Conservation (phyloP, 1,284 basidiomycete genomes). For the Ustilago nuda region DNA sequence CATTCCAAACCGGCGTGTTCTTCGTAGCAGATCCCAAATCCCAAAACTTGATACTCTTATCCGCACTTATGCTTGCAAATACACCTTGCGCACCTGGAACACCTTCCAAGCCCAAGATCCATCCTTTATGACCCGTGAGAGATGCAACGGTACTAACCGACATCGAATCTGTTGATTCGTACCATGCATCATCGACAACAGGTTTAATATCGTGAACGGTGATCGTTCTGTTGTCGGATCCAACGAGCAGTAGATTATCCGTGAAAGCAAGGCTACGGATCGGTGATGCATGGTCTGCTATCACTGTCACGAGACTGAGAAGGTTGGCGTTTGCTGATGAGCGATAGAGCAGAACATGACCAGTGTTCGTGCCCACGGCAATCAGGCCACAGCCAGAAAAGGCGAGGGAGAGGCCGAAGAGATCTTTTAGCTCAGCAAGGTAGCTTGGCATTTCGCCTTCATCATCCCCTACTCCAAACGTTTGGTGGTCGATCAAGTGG, state of each 20-base stretch:
- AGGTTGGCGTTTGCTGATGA: background rate
- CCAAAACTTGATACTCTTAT: slow-evolving; percentile 51
- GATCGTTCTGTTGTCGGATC: slow-evolving; percentile 41
- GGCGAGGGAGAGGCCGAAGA: slow-evolving; percentile 38
- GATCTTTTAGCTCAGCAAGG: slow-evolving; percentile 17
- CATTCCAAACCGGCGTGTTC: slow-evolving; percentile 41
- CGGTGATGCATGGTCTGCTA: slow-evolving; percentile 39
- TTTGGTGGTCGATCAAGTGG: slow-evolving; percentile 15
- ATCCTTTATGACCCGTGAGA: slow-evolving; percentile 36
- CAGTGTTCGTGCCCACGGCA: slow-evolving; percentile 27
- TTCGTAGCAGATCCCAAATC: slow-evolving; percentile 32
- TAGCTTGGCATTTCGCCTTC: slow-evolving; percentile 4
- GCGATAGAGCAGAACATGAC: slow-evolving; percentile 36
- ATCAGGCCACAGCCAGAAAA: slow-evolving; percentile 16
- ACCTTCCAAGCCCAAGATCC: slow-evolving; percentile 17
- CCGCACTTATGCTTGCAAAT: slow-evolving; percentile 38
- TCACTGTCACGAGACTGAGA: slow-evolving; percentile 10
- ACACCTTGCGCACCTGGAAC: slow-evolving; percentile 2
- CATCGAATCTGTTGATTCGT: background rate
- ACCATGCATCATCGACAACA: slow-evolving; percentile 2
- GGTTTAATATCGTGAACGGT: slow-evolving; percentile 40
- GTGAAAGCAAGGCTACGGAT: slow-evolving; percentile 36
- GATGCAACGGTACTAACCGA: slow-evolving; percentile 30
- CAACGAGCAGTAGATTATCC: slow-evolving; percentile 24
- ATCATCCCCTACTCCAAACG: slow-evolving; percentile 4